These are phyloP conservation scores for Ceratocystis huliohia DNA, from an alignment of 2,329 filamentous ascomycete genomes.

Conservation along the genomic window DNA sequence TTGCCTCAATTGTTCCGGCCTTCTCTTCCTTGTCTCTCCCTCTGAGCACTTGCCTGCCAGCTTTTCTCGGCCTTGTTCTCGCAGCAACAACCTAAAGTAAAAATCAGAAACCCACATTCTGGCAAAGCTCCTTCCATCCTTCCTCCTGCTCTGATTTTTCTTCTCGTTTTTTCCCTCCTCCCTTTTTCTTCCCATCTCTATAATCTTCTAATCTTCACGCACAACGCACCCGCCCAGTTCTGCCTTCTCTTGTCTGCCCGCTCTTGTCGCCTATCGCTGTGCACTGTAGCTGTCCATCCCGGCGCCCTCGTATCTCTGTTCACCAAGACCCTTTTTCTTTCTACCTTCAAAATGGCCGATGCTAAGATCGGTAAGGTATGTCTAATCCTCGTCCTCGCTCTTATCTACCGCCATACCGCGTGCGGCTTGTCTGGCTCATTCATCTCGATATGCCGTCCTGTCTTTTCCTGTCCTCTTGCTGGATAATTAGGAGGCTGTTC, in stretches of 20 bases:
- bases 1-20: too few relatives aligned
- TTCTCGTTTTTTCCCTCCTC: neutral
- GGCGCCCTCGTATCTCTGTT: neutral
- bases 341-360: constrained; percentile 15
- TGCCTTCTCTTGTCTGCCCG: neutral
- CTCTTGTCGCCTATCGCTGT: neutral
- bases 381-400: neutral
- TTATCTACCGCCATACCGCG: neutral
- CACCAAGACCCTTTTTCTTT: neutral
- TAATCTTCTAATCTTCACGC: neutral
- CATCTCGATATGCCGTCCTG: neutral
- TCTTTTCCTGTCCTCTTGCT: neutral
- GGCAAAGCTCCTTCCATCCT: constrained; percentile 7
- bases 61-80: neutral
- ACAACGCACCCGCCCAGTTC: neutral
- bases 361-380: constrained; percentile 20
- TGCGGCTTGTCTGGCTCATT: neutral
- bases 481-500: neutral
- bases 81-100: constrained; percentile 9
- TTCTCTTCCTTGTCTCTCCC: neutral
- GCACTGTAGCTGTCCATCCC: neutral
- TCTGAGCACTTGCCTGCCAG: neutral
- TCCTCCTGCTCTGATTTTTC: neutral
- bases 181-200: constrained; percentile 5
- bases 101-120: constrained; percentile 13